Base-by-base conservation (phyloP, 1,139 yeast species). In the Kodamaea anthophila region DNA sequence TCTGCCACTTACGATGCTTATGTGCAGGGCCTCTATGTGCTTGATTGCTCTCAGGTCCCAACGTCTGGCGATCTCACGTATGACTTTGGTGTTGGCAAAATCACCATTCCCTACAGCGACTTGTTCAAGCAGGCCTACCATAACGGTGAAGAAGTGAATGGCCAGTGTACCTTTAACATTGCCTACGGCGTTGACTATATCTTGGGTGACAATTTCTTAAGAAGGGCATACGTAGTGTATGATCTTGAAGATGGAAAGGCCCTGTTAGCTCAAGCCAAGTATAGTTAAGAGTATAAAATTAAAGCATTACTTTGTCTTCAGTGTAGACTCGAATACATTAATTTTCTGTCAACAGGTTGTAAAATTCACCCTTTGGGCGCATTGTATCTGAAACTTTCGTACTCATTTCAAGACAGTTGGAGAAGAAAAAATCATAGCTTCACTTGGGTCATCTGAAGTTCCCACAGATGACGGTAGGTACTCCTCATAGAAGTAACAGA, bases 11-110 rank as follows among this genome's bases (percentile, higher is more conserved):
- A 21, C 22, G 12, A 30, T 21, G 11, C 10, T n/a, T n/a, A n/a
- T n/a, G 11, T 15, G 21, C 21, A 15, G 4, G 27, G 30, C 5
- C 9, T 6, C 14, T 36, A 34, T 22, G 13, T 21, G 67, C 64
- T 58, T 21, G 45, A 41, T 23, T 53, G 58, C 35, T 16, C 18
- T 9, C 6, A 16, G 18, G 21, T 36, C 33, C 13, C 36, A 23
- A 31, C 39, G 34, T 25, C 28, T 41, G 20, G 33, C 24, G 19
- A 42, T 44, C 20, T 35, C 62, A 30, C 10, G 11, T 55, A 71
- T 39, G 60, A 66, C 39, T 76, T 78, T 49, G 74, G 75, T 14
- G 13, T 18, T n/a, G 49, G 55, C n/a, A 47, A 53, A 16, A 64
- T 77, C 35, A 43, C 51, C 5, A 69, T 70, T 8, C 68, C 79